A percentile compares a stretch with the other conserved stretches of the same genome.
phyloP scores from a whole-genome alignment of 805 yeast species.

The Lipomyces kockii region DNA sequence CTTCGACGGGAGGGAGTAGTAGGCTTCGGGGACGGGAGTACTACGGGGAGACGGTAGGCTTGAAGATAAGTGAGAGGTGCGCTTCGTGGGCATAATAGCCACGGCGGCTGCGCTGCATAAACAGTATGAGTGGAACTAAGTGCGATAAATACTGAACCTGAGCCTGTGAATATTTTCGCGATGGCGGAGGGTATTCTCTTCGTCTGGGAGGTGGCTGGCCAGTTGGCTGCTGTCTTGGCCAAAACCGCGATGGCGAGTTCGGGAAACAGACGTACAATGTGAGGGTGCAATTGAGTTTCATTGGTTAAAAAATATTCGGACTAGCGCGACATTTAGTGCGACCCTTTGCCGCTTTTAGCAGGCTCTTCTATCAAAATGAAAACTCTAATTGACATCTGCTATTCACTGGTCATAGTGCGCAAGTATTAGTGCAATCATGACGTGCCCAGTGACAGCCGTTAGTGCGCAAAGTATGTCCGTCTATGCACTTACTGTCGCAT shows the following conservation, averaged over 20 bases:
- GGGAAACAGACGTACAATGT: background rate
- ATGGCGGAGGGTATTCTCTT: background rate
- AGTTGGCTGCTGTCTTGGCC: background rate
- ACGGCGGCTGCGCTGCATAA: background rate
- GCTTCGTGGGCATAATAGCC: constrained; percentile 16
- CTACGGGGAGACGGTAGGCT: constrained; percentile 3
- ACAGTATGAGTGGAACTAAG: background rate
- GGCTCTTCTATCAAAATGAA: background rate
- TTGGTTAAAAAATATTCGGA: background rate
- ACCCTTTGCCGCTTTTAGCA: background rate
- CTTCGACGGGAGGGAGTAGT: constrained; percentile 29
- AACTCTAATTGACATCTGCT: background rate
- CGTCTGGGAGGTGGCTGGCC: background rate
- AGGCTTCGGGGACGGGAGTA: constrained; percentile 10
- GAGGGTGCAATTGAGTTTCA: background rate
- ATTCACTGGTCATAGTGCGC: background rate
- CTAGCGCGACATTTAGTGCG: background rate
- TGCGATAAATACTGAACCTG: background rate
- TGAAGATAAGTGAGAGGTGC: background rate
- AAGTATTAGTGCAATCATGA: too few species aligned
- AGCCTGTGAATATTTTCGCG: background rate
- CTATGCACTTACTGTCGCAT: background rate
- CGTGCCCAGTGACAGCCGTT: too few species aligned
- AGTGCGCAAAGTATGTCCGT: background rate
- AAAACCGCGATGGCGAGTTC: background rate